These are phyloP conservation scores for Mycothermus thermophilus DNA, from an alignment of 495 filamentous ascomycete species.

Conservation along the genomic window DNA sequence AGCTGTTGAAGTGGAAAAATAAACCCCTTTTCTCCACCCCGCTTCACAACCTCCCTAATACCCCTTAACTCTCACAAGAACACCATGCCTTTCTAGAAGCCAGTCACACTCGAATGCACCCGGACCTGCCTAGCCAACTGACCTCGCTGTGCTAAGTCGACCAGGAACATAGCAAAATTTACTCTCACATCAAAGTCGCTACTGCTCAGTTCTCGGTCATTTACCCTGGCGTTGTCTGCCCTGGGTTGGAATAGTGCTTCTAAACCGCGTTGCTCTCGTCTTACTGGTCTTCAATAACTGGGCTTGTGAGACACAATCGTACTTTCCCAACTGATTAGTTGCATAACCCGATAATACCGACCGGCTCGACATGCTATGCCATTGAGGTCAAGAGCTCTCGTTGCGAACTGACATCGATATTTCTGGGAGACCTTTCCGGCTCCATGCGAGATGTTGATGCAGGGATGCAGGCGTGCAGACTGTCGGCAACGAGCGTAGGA, in stretches of 20 bases:
- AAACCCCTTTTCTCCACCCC: too few relatives aligned
- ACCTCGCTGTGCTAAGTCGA: slow-evolving; percentile 33
- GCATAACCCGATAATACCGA: slow-evolving; percentile 50
- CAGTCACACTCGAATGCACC: slow-evolving; percentile 54
- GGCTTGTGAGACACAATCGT: too few relatives aligned
- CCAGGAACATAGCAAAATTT: slow-evolving; percentile 48
- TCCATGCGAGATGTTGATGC: too few relatives aligned
- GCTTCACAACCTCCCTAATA: neutral
- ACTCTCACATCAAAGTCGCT: slow-evolving; percentile 47
- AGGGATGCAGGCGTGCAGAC: too few relatives aligned
- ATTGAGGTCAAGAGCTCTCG: slow-evolving; percentile 55
- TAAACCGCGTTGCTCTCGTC: slow-evolving; percentile 62
- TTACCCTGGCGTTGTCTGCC: too few relatives aligned
- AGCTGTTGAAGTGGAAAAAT: too few relatives aligned
- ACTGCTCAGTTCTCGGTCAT: slow-evolving; percentile 46
- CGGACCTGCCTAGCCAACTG: slow-evolving; percentile 41
- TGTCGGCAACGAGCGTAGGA: too few relatives aligned
- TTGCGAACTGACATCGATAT: too few relatives aligned
- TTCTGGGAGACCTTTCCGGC: too few relatives aligned
- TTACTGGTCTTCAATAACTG: too few relatives aligned
- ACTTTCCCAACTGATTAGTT: slow-evolving; percentile 17
- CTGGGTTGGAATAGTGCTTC: slow-evolving; percentile 41
- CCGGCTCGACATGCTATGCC: slow-evolving; percentile 50
- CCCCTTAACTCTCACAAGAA: neutral
- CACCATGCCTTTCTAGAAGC: too few relatives aligned